phyloP scores from a whole-genome alignment of 305 asterid species.

The Nicotiana rustica region DNA sequence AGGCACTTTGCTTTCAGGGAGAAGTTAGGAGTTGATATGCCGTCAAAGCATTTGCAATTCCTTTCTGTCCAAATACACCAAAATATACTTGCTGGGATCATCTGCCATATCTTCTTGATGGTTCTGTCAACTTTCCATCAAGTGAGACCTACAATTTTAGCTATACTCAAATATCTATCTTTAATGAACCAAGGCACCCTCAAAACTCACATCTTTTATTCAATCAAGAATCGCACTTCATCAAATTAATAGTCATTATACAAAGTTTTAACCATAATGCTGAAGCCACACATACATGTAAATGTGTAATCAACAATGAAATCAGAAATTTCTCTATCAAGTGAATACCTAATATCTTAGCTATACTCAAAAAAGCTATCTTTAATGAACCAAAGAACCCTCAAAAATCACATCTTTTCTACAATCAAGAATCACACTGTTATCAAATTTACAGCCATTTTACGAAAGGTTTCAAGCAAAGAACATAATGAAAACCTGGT shows the following conservation, averaged over 20 bases:
- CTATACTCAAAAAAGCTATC: not conserved
- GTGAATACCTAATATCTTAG: not conserved
- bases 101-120: too few relatives aligned
- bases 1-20: too few relatives aligned
- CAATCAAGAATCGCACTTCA: not conserved
- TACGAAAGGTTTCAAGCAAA: not conserved
- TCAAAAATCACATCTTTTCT: not conserved
- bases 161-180: not conserved
- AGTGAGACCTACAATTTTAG: not conserved
- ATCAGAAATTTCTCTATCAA: too few relatives aligned
- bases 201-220: slow-evolving; percentile 18
- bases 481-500: slow-evolving; percentile 63
- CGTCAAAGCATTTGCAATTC: too few relatives aligned
- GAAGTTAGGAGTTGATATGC: too few relatives aligned
- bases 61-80: too few relatives aligned
- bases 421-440: not conserved
- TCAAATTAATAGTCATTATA: not conserved
- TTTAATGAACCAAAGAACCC: not conserved
- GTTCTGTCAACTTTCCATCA: too few relatives aligned
- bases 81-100: too few relatives aligned
- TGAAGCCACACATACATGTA: too few relatives aligned
- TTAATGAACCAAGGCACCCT: not conserved
- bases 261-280: not conserved
- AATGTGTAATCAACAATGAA: too few relatives aligned
- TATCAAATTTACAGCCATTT: not conserved